phyloP scores from a whole-genome alignment of 768 basidiomycete species.

The Lanmaoa pseudosensibilis region DNA sequence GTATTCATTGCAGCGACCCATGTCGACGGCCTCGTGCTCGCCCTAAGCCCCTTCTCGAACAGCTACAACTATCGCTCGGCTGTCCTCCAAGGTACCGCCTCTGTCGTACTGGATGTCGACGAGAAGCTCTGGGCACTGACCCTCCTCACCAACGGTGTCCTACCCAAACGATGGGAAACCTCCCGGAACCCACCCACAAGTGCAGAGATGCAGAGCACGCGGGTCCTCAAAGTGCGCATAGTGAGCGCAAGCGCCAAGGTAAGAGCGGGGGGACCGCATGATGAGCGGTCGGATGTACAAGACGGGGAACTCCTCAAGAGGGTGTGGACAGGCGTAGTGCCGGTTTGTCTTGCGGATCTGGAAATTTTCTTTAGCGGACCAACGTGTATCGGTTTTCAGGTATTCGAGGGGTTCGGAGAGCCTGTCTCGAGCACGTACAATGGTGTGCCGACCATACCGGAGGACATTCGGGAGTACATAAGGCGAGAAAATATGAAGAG shows the following conservation, averaged over 20 bases:
- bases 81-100: constrained; percentile 21
- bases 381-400: constrained; percentile 2
- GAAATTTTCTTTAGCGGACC: background rate
- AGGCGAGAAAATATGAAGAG: constrained; percentile 23
- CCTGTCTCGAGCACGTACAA: constrained; percentile 26
- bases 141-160: constrained; percentile 22
- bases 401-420: constrained; percentile 26
- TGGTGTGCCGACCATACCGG: constrained; percentile 12
- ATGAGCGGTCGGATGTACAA: constrained; percentile 19
- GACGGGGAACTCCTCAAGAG: constrained; percentile 12
- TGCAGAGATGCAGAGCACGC: constrained; percentile 25
- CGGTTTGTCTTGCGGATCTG: constrained; percentile 8
- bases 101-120: constrained; percentile 13
- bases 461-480: constrained; percentile 22
- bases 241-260: constrained; percentile 25
- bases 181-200: constrained; percentile 21
- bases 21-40: constrained; percentile 25
- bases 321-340: constrained; percentile 29
- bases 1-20: constrained; percentile 28
- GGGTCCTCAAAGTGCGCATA: constrained; percentile 24
- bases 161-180: constrained; percentile 25
- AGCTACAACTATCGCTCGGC: constrained; percentile 30
- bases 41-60: constrained; percentile 25
- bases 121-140: constrained; percentile 29
- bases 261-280: constrained; percentile 24